These are phyloP conservation scores for Fusarium burgessii DNA, from an alignment of 2,329 filamentous ascomycete species.

Conservation along the genomic window DNA sequence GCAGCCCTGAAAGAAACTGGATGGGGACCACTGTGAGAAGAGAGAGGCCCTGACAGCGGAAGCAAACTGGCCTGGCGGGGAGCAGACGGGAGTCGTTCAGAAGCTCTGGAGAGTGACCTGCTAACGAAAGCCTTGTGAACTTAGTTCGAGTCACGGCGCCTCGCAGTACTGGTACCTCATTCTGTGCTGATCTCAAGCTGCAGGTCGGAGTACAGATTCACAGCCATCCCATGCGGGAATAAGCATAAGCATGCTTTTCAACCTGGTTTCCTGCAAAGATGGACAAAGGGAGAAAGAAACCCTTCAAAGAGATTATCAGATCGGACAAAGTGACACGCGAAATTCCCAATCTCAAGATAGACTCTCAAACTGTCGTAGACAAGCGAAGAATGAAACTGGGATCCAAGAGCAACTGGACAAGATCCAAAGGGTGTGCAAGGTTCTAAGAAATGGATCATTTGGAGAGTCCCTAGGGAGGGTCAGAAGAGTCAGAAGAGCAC, in stretches of 20 bases:
- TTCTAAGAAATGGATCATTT: constrained; percentile 27
- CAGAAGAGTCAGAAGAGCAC: constrained; percentile 43
- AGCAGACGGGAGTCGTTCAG: constrained; percentile 4
- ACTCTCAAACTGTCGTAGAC: constrained; percentile 22
- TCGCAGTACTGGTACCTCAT: constrained; percentile 11
- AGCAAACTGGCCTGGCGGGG: constrained; percentile 7
- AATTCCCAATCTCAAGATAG: constrained; percentile 32
- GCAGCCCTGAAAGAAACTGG: constrained; percentile 20
- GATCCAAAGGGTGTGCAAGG: constrained; percentile 32
- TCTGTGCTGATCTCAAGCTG: background rate
- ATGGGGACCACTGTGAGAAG: constrained; percentile 5
- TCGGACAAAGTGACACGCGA: constrained; percentile 17
- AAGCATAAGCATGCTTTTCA: constrained; percentile 23
- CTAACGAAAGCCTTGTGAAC: constrained; percentile 34
- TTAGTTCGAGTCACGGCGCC: constrained; percentile 24
- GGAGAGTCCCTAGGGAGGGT: constrained; percentile 30
- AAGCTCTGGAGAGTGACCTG: constrained; percentile 5
- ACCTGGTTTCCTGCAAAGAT: background rate
- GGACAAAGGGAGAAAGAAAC: constrained; percentile 28
- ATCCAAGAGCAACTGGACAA: constrained; percentile 19
- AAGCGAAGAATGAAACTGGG: constrained; percentile 36
- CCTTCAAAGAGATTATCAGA: constrained; percentile 15
- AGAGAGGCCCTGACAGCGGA: background rate
- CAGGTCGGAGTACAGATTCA: constrained; percentile 13
- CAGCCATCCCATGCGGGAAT: background rate